Evolutionary conservation across 139 green algal species (phyloP).

Genomic region (Volvox reticuliferus): DNA sequence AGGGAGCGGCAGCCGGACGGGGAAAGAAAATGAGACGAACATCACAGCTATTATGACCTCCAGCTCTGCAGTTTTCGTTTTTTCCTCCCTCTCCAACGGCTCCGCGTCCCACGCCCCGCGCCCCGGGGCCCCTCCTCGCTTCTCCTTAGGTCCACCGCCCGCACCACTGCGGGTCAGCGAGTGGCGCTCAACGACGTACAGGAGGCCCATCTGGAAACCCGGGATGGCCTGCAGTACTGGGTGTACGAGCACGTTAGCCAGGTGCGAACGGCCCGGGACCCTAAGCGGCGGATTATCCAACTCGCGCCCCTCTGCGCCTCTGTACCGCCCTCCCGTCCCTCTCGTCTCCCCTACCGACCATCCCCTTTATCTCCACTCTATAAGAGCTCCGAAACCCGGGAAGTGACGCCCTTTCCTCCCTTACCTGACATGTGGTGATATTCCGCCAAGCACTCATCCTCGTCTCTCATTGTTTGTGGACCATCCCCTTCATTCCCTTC

Average conservation of each 20-base stretch:
- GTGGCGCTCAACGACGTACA: slow-evolving; percentile 84
- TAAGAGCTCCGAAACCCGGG: no score
- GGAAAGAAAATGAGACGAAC: no score
- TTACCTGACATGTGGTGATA: no score
- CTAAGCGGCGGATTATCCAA: neutral
- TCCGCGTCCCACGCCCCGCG: neutral
- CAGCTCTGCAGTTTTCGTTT: no score
- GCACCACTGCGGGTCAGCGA: slow-evolving; percentile 82
- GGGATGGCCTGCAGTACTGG: slow-evolving; percentile 69
- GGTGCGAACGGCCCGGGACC: slow-evolving; percentile 41
- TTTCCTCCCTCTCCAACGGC: no score
- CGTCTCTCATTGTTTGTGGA: neutral
- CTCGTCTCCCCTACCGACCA: no score
- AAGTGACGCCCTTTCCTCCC: no score
- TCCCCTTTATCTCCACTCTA: no score
- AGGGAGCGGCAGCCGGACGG: neutral
- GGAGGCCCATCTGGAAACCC: slow-evolving; percentile 56
- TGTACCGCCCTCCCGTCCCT: no score
- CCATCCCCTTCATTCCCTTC: neutral
- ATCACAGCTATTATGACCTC: no score
- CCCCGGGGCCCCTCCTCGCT: neutral
- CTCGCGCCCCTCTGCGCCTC: neutral
- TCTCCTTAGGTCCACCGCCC: slow-evolving; percentile 77
- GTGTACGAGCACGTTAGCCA: slow-evolving; percentile 88
- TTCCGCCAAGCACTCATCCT: no score